A percentile compares a stretch with the other conserved stretches of the same genome.
These are phyloP conservation scores for Hypoxylon rubiginosum DNA, from an alignment of 2,329 filamentous ascomycete species.

Conservation along the genomic window DNA sequence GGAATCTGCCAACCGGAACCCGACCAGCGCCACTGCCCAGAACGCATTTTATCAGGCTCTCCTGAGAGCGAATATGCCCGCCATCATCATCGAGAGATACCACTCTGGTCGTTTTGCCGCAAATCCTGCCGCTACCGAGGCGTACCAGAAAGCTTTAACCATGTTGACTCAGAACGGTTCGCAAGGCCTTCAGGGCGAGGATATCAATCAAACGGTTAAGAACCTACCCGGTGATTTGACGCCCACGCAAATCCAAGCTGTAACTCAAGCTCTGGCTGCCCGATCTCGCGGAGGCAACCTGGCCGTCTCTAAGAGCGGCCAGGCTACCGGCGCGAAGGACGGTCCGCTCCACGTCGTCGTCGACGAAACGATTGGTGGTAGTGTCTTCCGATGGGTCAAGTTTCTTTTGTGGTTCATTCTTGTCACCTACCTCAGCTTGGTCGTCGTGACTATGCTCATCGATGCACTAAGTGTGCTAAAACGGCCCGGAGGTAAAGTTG, in stretches of 20 bases:
- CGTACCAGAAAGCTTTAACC: slow-evolving; percentile 80
- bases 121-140: slow-evolving; percentile 81
- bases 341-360: slow-evolving; percentile 96
- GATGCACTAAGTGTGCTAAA: slow-evolving; percentile 85
- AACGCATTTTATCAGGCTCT: slow-evolving; percentile 95
- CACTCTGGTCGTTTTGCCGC: slow-evolving; percentile 87
- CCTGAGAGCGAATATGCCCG: slow-evolving; percentile 91
- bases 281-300: slow-evolving; percentile 76
- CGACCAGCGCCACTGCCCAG: slow-evolving; percentile 86
- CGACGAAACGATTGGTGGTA: slow-evolving; percentile 84
- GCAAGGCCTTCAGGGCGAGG: slow-evolving; percentile 48
- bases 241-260: slow-evolving; percentile 77
- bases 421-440: slow-evolving; percentile 82
- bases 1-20: slow-evolving; percentile 92
- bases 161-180: slow-evolving; percentile 54
- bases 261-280: slow-evolving; percentile 85
- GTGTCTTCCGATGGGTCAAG: slow-evolving; percentile 91
- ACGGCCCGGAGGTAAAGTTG: slow-evolving; percentile 77
- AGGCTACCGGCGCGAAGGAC: slow-evolving; percentile 77
- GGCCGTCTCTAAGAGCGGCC: slow-evolving; percentile 64
- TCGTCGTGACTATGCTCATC: slow-evolving; percentile 83
- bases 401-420: slow-evolving; percentile 85
- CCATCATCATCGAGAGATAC: slow-evolving; percentile 91
- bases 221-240: slow-evolving; percentile 61
- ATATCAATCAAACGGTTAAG: slow-evolving; percentile 48